These are phyloP conservation scores for Tubosaeta sp. DNA, from an alignment of 768 basidiomycete species.

Conservation along the genomic window DNA sequence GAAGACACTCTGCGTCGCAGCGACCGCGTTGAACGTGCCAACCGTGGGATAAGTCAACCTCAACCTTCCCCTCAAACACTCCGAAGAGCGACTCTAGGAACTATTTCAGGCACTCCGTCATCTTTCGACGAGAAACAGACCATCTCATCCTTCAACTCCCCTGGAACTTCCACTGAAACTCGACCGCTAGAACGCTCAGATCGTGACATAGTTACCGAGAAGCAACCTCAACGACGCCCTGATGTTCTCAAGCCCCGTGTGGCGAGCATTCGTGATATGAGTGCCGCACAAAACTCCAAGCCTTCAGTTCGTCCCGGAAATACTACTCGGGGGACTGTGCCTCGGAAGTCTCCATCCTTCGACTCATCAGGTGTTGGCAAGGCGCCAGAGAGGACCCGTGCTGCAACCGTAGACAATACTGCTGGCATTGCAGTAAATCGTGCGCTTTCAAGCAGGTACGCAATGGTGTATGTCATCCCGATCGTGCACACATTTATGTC, in stretches of 20 bases:
- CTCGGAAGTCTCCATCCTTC: background rate
- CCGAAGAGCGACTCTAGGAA: background rate
- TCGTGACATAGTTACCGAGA: background rate
- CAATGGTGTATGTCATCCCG: background rate
- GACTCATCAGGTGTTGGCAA: background rate
- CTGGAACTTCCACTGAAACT: background rate
- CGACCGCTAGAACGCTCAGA: background rate
- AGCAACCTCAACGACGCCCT: background rate
- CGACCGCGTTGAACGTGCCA: no score
- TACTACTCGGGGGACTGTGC: background rate
- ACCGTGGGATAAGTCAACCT: background rate
- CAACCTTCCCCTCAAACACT: background rate
- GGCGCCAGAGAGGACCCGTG: background rate
- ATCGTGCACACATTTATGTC: background rate
- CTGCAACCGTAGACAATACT: background rate
- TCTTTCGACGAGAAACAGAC: background rate
- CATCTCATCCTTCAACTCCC: background rate
- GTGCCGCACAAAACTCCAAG: background rate
- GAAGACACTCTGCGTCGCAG: background rate
- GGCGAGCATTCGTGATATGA: background rate
- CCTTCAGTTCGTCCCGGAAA: background rate
- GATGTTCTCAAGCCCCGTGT: background rate
- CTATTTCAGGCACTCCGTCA: background rate
- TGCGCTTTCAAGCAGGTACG: background rate
- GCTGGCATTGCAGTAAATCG: background rate